Evolutionary conservation across 1,284 basidiomycete species (phyloP).

Genomic region (Ganoderma multipileum): DNA sequence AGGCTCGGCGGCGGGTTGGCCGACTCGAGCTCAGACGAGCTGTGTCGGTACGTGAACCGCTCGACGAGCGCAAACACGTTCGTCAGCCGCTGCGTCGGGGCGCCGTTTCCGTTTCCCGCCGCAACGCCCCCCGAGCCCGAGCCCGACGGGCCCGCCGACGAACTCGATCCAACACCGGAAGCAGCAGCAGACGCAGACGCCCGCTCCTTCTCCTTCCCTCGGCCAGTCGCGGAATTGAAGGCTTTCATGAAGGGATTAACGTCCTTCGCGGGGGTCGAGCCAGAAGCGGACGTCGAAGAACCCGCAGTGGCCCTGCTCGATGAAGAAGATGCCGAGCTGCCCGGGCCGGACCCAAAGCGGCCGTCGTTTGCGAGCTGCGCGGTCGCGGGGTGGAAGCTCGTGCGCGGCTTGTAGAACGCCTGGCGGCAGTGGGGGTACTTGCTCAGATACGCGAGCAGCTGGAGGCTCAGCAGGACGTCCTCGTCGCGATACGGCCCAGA

Average conservation of each 20-base stretch:
- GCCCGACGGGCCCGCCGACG: constrained; percentile 29
- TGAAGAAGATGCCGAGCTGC: constrained; percentile 11
- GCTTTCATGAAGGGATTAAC: constrained; percentile 41
- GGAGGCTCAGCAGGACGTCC: constrained; percentile 90
- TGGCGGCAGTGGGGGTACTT: constrained; percentile 99
- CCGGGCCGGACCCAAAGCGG: constrained; percentile 9
- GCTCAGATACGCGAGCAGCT: constrained; percentile 94
- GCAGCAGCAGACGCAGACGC: constrained; percentile 24
- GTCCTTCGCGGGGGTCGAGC: constrained; percentile 32
- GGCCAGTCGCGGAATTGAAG: constrained; percentile 39
- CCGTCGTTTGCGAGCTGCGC: constrained; percentile 43
- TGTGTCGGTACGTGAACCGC: constrained; percentile 93
- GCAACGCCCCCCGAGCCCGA: constrained; percentile 1
- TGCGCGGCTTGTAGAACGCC: constrained; percentile 89
- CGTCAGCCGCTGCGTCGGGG: constrained; percentile 57
- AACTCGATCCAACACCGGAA: constrained; percentile 27
- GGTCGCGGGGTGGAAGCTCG: constrained; percentile 76
- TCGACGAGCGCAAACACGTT: constrained; percentile 98
- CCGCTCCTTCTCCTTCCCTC: constrained; percentile 44
- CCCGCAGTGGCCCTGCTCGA: constrained; percentile 4
- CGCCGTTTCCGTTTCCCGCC: neutral
- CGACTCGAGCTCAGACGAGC: constrained; percentile 78
- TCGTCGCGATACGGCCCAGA: constrained; percentile 88
- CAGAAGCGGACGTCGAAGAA: constrained; percentile 7
- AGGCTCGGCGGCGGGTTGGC: constrained; percentile 75